Percentiles rank a stretch among this genome's conserved stretches.
Conservation (phyloP, 331 rosid genomes). For the Acacia concinna region DNA sequence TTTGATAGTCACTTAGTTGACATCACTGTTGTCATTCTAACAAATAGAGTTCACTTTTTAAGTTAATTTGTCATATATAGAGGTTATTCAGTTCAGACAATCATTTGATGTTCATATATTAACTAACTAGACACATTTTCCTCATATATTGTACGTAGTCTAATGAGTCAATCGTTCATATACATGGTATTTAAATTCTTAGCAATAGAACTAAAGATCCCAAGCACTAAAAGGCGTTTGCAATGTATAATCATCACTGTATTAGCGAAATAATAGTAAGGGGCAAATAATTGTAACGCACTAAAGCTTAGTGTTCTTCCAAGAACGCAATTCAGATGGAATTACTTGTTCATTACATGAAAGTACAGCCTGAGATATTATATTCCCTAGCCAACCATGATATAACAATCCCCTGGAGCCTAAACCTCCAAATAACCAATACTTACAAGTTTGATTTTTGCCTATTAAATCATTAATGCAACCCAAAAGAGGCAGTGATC, state of each 20-base stretch:
- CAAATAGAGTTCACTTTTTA: not conserved
- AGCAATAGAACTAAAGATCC: not conserved
- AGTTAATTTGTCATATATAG: not conserved
- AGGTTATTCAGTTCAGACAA: not conserved
- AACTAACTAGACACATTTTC: not conserved
- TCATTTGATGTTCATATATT: not conserved
- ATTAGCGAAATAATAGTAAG: not conserved
- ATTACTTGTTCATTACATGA: slow-evolving; percentile 59
- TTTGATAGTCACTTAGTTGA: not conserved
- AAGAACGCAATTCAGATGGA: slow-evolving; percentile 71
- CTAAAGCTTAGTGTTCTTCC: slow-evolving; percentile 50
- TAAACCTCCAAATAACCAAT: slow-evolving; percentile 91
- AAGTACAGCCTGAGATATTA: slow-evolving; percentile 79
- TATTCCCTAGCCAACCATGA: slow-evolving; percentile 90
- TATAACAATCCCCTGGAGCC: slow-evolving; percentile 91
- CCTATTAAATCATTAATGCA: slow-evolving; percentile 62
- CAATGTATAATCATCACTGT: not conserved
- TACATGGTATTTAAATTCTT: not conserved
- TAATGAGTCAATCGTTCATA: not conserved
- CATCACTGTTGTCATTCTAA: not conserved
- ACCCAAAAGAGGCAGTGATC: slow-evolving; percentile 90
- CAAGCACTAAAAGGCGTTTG: not conserved
- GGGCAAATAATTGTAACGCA: not conserved
- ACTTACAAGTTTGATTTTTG: slow-evolving; percentile 43
- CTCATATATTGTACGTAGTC: not conserved